phyloP scores from a whole-genome alignment of 257 asterid genomes.

The Solanum ossicruentum region DNA sequence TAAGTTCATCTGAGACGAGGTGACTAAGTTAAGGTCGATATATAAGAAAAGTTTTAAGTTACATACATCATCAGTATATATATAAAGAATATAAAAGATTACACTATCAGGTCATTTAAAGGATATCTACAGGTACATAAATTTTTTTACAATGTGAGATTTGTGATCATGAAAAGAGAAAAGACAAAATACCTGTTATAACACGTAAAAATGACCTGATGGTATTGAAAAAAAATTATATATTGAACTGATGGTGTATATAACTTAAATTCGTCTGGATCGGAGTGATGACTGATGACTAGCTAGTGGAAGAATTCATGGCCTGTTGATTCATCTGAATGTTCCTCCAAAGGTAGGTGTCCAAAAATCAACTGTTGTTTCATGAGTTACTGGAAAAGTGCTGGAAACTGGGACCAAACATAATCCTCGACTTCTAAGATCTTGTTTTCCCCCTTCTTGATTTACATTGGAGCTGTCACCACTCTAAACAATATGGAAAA shows the following conservation, averaged over 20 bases:
- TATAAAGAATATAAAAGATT: background rate
- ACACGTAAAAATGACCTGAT: background rate
- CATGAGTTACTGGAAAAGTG: slow-evolving; percentile 80
- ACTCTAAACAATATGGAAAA: background rate
- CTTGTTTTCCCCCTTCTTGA: slow-evolving; percentile 45
- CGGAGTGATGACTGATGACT: too few relatives aligned
- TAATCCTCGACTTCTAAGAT: slow-evolving; percentile 77
- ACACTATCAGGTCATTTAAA: background rate
- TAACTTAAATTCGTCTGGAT: background rate
- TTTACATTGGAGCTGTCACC: slow-evolving; percentile 42
- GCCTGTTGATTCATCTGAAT: slow-evolving; percentile 33
- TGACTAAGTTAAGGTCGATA: background rate
- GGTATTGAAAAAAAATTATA: background rate
- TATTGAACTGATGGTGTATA: background rate
- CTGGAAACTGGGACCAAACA: slow-evolving; percentile 81
- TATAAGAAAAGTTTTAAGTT: background rate
- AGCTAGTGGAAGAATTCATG: background rate
- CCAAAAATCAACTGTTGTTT: slow-evolving; percentile 72
- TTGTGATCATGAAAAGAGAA: background rate
- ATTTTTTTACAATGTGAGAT: background rate
- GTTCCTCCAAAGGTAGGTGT: slow-evolving; percentile 84
- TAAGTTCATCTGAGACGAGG: background rate
- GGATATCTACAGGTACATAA: background rate
- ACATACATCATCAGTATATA: background rate
- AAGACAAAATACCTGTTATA: background rate